Conservation (phyloP, 2,329 filamentous ascomycete species). For the Fusarium secorum region DNA sequence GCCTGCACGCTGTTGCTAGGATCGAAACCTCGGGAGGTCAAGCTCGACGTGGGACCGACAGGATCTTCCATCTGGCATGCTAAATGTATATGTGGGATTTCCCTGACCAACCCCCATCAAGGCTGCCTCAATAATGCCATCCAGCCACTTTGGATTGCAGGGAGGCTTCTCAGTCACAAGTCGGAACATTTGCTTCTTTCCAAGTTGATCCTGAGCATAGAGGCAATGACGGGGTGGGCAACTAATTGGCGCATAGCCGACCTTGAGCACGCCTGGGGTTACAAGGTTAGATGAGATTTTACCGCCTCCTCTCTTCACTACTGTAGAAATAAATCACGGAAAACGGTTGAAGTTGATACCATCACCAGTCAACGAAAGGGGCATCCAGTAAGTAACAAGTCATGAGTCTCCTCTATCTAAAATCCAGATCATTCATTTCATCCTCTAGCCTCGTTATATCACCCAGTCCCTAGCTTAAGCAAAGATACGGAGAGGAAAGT, state of each 20-base stretch:
- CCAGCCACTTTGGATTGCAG: conserved; percentile 65
- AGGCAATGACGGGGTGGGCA: conserved; percentile 61
- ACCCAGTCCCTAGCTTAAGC: conserved; percentile 36
- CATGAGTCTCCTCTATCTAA: not conserved
- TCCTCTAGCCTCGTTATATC: not conserved
- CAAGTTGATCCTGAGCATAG: conserved; percentile 58
- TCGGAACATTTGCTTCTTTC: conserved; percentile 52
- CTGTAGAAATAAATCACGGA: not conserved
- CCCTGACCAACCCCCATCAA: conserved; percentile 61
- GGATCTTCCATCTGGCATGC: conserved; percentile 63
- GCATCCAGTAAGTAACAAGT: not conserved
- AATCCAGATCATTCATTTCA: not conserved
- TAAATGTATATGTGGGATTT: conserved; percentile 63
- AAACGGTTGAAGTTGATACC: not conserved
- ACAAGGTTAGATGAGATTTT: conserved; percentile 41
- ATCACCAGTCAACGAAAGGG: not conserved
- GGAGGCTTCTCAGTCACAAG: conserved; percentile 60
- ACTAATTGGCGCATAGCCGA: conserved; percentile 62
- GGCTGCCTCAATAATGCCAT: conserved; percentile 66
- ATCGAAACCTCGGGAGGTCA: conserved; percentile 47
- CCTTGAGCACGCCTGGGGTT: conserved; percentile 54
- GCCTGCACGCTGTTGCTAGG: conserved; percentile 61
- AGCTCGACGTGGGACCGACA: conserved; percentile 37
- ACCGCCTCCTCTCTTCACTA: not conserved
- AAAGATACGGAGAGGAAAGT: conserved; percentile 62